These are phyloP conservation scores for Aspergillus quadricinctus DNA, from an alignment of 2,329 filamentous ascomycete species.

Conservation along the genomic window DNA sequence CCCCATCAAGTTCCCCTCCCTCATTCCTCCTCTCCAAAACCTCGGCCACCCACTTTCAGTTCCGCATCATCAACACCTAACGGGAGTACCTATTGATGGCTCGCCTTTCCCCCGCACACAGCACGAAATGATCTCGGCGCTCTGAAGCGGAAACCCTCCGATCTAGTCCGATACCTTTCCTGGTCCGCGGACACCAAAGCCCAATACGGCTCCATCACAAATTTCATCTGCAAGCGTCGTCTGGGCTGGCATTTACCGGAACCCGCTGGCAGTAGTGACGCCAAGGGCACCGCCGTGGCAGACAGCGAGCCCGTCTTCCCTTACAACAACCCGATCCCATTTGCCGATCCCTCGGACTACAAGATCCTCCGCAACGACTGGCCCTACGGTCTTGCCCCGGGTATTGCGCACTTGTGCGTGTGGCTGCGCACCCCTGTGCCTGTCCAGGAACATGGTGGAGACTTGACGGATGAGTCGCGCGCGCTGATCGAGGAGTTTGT, in stretches of 20 bases:
- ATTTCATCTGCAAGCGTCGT: conserved; percentile 53
- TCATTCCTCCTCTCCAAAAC: conserved; percentile 1
- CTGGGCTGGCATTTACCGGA: conserved; percentile 47
- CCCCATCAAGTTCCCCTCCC: conserved; percentile 1
- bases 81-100: neutral
- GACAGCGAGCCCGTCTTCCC: conserved; percentile 36
- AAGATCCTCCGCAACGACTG: conserved; percentile 59
- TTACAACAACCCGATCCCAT: conserved; percentile 47
- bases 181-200: conserved; percentile 54
- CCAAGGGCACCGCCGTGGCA: conserved; percentile 14
- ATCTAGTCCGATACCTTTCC: conserved; percentile 55
- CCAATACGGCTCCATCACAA: conserved; percentile 53
- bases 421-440: conserved; percentile 53
- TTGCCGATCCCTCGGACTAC: conserved; percentile 52
- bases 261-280: conserved; percentile 14
- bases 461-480: conserved; percentile 49
- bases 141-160: conserved; percentile 56
- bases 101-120: conserved; percentile 18
- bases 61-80: neutral
- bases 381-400: conserved; percentile 55
- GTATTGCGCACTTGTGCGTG: conserved; percentile 54
- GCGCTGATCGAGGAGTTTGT: conserved; percentile 49
- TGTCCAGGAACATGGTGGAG: conserved; percentile 43
- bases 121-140: conserved; percentile 51
- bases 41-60: neutral